A percentile compares a stretch with the other conserved stretches of the same genome.
phyloP scores from a whole-genome alignment of 805 yeast species.

The Monosporozyma solicola region DNA sequence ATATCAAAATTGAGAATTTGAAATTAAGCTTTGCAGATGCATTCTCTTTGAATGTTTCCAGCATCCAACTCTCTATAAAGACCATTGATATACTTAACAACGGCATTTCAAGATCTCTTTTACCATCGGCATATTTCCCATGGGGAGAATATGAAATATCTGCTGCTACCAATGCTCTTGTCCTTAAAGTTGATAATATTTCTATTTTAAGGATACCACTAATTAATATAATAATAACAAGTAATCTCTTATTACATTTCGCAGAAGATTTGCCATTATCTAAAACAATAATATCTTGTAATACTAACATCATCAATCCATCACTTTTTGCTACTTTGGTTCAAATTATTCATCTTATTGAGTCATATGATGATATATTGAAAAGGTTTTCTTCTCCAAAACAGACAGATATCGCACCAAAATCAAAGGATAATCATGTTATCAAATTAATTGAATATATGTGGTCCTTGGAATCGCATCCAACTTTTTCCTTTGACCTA shows the following conservation, averaged over 20 bases:
- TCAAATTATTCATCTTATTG: slow-evolving; percentile 9
- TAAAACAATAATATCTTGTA: slow-evolving; percentile 15
- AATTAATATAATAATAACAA: slow-evolving; percentile 20
- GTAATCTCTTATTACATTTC: slow-evolving; percentile 20
- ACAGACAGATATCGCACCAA: neutral
- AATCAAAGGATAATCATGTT: neutral
- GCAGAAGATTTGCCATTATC: slow-evolving; percentile 11
- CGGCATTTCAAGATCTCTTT: slow-evolving; percentile 14
- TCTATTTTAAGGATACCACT: slow-evolving; percentile 24
- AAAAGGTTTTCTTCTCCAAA: neutral
- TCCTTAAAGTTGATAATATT: slow-evolving; percentile 11
- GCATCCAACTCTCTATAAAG: slow-evolving; percentile 20
- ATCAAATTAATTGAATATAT: neutral
- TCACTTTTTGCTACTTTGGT: slow-evolving; percentile 18
- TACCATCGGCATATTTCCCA: slow-evolving; percentile 13
- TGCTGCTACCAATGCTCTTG: slow-evolving; percentile 20
- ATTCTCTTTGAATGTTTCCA: slow-evolving; percentile 17
- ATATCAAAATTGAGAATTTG: slow-evolving; percentile 26
- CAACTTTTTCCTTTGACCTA: slow-evolving; percentile 18
- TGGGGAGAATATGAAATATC: slow-evolving; percentile 23
- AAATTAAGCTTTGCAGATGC: slow-evolving; percentile 11
- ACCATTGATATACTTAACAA: slow-evolving; percentile 15
- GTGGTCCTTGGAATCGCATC: slow-evolving; percentile 7
- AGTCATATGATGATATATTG: neutral
- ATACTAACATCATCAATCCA: slow-evolving; percentile 25